A percentile compares a stretch with the other conserved stretches of the same genome.
These are phyloP conservation scores for Claviceps africana DNA, from an alignment of 2,329 filamentous ascomycete genomes.

Conservation along the genomic window DNA sequence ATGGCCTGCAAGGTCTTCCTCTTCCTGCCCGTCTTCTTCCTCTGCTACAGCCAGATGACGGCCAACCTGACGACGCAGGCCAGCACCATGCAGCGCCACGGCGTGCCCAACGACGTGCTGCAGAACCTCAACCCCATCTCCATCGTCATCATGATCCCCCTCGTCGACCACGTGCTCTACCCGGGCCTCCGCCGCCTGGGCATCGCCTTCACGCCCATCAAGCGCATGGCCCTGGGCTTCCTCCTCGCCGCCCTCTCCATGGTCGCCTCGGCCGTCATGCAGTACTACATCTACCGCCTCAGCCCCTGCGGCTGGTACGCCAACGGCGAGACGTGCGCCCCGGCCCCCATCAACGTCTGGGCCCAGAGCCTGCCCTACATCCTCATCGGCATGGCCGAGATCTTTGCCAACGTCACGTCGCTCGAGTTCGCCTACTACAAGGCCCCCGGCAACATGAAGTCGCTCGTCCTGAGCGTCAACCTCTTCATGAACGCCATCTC, in stretches of 20 bases:
- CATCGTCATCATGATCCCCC: conserved; percentile 60
- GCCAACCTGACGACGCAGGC: conserved; percentile 51
- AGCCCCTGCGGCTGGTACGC: conserved; percentile 46
- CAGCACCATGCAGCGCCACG: conserved; percentile 50
- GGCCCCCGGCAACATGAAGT: conserved; percentile 68
- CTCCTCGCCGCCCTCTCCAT: conserved; percentile 48
- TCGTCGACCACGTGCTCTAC: conserved; percentile 57
- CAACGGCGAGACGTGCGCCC: conserved; percentile 29
- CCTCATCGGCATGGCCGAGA: conserved; percentile 37
- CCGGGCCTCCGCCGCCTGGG: conserved; percentile 49
- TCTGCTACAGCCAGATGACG: conserved; percentile 46
- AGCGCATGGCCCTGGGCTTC: conserved; percentile 61
- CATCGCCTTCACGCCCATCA: conserved; percentile 60
- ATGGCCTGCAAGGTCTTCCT: conserved; percentile 57
- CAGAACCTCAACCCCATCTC: conserved; percentile 64
- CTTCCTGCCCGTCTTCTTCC: conserved; percentile 52
- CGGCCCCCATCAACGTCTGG: conserved; percentile 52
- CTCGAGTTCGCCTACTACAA: conserved; percentile 69
- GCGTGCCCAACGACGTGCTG: conserved; percentile 65
- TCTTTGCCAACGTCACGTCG: conserved; percentile 42
- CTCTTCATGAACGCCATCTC: conserved; percentile 59
- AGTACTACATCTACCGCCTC: conserved; percentile 49
- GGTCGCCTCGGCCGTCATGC: conserved; percentile 42
- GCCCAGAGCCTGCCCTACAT: conserved; percentile 38
- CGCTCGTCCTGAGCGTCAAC: conserved; percentile 55